Base-by-base conservation (phyloP, 192 early-diverging fungal genomes). In the Coemansia umbellata region DNA sequence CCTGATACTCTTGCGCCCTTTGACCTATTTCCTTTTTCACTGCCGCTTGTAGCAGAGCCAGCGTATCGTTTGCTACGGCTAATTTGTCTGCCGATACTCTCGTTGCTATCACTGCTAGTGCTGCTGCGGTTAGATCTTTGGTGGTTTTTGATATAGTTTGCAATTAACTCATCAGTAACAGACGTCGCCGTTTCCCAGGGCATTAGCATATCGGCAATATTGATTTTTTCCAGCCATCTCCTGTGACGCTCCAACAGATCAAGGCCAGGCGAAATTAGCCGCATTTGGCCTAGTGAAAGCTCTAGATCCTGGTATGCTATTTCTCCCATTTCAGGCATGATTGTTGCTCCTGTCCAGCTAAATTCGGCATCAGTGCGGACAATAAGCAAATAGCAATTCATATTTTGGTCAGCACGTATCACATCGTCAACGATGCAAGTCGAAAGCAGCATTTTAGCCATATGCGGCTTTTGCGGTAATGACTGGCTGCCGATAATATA, bases 401-500 rank as follows among this genome's bases (percentile, higher is more conserved):
- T 23, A 35, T 54, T 53, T 18, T 45, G 19, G 14, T 66, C 44
- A 2, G 41, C 35, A 5, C 44, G 18, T 31, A 74, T 37, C 24
- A 27, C 55, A 7, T 74, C 62, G 26, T 63, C 60, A 7, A 60
- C 43, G 31, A 80, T 60, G 40, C 82, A 83, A 2, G 83, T 66
- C n/a, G 63, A 40, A 0, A 90, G 67, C 13, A 86, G 66, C 44
- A 68, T 63, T 11, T 69, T 53, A 15, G 83, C 77, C 19, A 64
- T 45, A 3, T 82, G 53, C 1, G 80, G 83, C 15, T 78, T 73
- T 15, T 80, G 62, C 18, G 75, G 47, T 33, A 88, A 65, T 5
- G 78, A 65, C 37, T 83, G 83, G 54, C 83, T 84, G 8, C 87
- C 88, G 54, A 94, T 78, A n/a, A 94, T 81, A 48, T 87, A 91